Conservation (phyloP, 2,329 filamentous ascomycete species). For the Colletotrichum gloeosporioides region DNA sequence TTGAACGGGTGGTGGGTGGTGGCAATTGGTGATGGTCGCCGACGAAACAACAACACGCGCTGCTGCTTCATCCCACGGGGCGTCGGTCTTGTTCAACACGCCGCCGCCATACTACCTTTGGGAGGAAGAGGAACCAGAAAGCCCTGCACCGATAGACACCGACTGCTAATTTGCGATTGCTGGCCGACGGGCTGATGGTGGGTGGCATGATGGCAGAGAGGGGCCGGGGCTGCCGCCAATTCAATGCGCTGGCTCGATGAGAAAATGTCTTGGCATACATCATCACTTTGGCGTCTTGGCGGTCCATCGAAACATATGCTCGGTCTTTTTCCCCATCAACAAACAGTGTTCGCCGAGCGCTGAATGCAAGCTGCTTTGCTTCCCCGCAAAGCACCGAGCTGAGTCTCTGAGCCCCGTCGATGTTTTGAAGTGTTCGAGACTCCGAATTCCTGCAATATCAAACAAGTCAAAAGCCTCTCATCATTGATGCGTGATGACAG, state of each 20-base stretch:
- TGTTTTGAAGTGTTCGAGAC: not conserved
- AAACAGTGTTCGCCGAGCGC: not conserved
- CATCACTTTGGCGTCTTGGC: not conserved
- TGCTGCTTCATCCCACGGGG: not conserved
- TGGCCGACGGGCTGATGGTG: not conserved
- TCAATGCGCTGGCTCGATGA: not conserved
- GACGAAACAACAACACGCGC: not conserved
- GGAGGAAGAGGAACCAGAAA: not conserved
- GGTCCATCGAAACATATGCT: not conserved
- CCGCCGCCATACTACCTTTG: conserved; percentile 2
- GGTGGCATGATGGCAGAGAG: not conserved
- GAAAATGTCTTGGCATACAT: conserved; percentile 11
- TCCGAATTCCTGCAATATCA: not conserved
- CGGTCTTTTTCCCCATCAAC: not conserved
- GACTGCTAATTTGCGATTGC: not conserved
- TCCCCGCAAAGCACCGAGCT: not conserved
- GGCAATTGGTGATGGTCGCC: not conserved
- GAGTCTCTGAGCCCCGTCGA: not conserved
- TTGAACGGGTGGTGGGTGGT: not conserved
- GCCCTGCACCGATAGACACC: not conserved
- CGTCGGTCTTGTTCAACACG: not conserved
- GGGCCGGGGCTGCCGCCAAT: conserved; percentile 1
- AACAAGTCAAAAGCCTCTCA: not conserved
- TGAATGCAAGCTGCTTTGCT: not conserved
- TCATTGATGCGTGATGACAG: not conserved